Evolutionary conservation across 345 rosid genomes (phyloP), one percentile per base, ranked within the genome.

Genomic region (Gossypium longicalyx): DNA sequence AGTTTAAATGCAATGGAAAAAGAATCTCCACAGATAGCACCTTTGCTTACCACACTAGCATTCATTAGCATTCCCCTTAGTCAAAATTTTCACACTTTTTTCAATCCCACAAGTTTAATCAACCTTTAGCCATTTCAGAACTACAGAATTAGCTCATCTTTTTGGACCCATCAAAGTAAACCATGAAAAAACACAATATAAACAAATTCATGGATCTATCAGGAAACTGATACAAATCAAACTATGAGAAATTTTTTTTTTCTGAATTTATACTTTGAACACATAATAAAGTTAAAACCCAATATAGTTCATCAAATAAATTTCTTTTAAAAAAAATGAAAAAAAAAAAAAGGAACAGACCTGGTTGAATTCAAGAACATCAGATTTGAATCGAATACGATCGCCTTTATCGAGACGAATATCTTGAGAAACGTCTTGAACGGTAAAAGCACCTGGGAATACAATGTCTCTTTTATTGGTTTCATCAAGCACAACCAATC

Each of bases 281-380:
- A 45, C 56, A 68, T 8, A 19, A 22, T 34, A 34, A 34, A 34
- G 41, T 34, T 34, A 73, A 43, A 47, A 2, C 56, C 23, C 22
- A 12, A 45, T 62, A 58, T 29, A 29, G 5, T 19, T 63, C 11
- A 23, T 25, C 70, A 43, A 11, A 20, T 10, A 34, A 7, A 34
- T 34, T 29, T 0, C 15, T n/a, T n/a, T n/a, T n/a, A n/a, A 1
- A 45, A 67, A 67, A 2, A 17, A 11, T 22, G 22, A 3, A 23
- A 12, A 23, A 12, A 25, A 9, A 38, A 20, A 4, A 60, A 45
- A 8, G 10, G 49, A 45, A 9, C 4, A 62, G 7, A 87, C 93
- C 91, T 86, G 94, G 77, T 84, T 87, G 84, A 87, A 89, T 53
- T 87, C 83, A 43, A 87, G 91, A 75, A 86, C 88, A 79, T 89